These are phyloP conservation scores for Fusarium sp. DNA, from an alignment of 2,329 filamentous ascomycete species.

Conservation along the genomic window DNA sequence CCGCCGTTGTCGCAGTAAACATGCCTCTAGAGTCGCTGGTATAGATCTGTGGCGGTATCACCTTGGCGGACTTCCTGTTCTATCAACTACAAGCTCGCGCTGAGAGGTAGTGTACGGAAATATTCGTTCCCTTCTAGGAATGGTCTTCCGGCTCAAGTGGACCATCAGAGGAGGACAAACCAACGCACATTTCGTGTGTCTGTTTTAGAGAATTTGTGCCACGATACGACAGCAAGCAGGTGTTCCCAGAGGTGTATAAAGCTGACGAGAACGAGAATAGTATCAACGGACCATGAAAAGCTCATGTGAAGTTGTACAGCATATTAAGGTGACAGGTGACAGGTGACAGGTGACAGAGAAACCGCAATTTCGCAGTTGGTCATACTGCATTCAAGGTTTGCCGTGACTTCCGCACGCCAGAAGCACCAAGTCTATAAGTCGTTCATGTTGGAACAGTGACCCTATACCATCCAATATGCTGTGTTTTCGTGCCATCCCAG, in stretches of 20 bases:
- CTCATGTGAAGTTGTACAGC: constrained; percentile 17
- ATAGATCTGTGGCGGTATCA: constrained; percentile 26
- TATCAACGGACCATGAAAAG: constrained; percentile 14
- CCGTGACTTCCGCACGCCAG: constrained; percentile 20
- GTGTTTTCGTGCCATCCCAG: constrained; percentile 26
- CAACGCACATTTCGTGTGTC: background rate
- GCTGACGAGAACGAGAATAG: constrained; percentile 28
- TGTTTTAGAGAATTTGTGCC: constrained; percentile 8
- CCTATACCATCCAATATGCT: background rate
- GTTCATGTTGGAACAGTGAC: background rate
- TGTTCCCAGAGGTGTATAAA: background rate
- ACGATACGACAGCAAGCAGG: background rate
- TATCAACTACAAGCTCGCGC: constrained; percentile 1
- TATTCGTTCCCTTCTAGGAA: constrained; percentile 8
- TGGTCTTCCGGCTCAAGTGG: constrained; percentile 19
- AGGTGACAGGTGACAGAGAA: constrained; percentile 12
- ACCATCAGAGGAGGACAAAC: constrained; percentile 9
- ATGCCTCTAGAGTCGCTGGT: constrained; percentile 1
- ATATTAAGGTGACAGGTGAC: constrained; percentile 1
- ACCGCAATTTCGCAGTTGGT: constrained; percentile 18
- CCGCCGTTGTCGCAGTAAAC: constrained; percentile 23
- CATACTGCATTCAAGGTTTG: constrained; percentile 13
- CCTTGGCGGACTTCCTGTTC: constrained; percentile 5
- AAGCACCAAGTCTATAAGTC: background rate
- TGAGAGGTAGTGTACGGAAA: constrained; percentile 2